Evolutionary conservation across 257 asterid species (phyloP).

Genomic region (Solanum raphanifolium): DNA sequence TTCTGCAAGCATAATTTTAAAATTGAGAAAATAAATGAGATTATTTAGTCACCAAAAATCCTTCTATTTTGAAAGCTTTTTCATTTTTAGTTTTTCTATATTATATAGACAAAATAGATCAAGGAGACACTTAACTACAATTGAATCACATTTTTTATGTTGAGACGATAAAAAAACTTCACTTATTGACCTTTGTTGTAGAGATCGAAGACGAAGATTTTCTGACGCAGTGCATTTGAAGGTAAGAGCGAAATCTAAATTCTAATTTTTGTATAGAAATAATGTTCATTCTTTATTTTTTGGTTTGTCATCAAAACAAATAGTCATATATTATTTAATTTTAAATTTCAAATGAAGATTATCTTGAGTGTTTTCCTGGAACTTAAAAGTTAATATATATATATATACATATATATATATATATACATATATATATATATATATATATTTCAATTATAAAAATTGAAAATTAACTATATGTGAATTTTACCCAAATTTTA

Average conservation of each 20-base stretch:
- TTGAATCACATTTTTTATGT: not conserved
- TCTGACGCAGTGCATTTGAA: too few relatives aligned
- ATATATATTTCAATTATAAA: not conserved
- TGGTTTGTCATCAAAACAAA: not conserved
- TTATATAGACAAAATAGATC: not conserved
- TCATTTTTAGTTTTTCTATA: not conserved
- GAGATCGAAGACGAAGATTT: too few relatives aligned
- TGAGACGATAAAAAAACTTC: not conserved
- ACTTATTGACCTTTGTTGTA: not conserved
- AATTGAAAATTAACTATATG: not conserved
- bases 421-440: too few relatives aligned
- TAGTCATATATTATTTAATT: not conserved
- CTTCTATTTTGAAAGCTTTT: not conserved
- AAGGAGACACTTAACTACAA: not conserved
- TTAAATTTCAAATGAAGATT: not conserved
- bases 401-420: too few relatives aligned
- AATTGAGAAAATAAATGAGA: not conserved
- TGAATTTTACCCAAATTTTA: not conserved
- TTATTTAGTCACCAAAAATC: not conserved
- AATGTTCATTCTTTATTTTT: not conserved
- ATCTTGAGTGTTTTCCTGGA: not conserved
- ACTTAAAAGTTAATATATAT: too few relatives aligned
- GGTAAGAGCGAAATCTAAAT: not conserved
- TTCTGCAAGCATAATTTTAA: not conserved
- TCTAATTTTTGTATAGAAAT: not conserved